Base-by-base conservation (phyloP, 2,329 filamentous ascomycete genomes). In the Neofusicoccum parvum region DNA sequence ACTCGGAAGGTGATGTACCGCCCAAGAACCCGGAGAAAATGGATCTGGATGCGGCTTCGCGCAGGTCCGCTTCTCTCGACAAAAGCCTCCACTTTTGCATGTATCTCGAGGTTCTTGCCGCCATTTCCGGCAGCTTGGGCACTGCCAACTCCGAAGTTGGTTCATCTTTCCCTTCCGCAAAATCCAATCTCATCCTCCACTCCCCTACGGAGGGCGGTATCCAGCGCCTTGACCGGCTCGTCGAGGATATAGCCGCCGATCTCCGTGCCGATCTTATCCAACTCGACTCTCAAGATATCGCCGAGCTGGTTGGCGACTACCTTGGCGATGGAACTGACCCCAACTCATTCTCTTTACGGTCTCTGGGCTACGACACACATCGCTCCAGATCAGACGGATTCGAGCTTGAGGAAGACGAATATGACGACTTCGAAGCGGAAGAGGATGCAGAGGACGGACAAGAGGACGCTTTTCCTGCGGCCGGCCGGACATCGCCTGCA, bases 211-310 rank as follows among this genome's bases (percentile, higher is more conserved):
- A 84, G 48, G 83, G 85, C 53, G 84, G 81, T 45, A 85, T 82
- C 64, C 74, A 76, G 53, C 83, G 85, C 67, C 76, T 92, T 41
- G 84, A 89, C 68, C 77, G 80, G 3, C 79, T 91, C n/a, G 85
- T 94, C 1, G 82, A 86, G 66, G 83, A 86, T 59, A 79, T 90
- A 49, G 90, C 90, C 0, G 79, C 80, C 12, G 83, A 87, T 39
- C 79, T 90, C 5, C 80, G 79, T 6, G 89, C 91, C 3, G 88
- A 94, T 69, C 72, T 94, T 3, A 79, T 95, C 37, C 84, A 86
- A 20, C 74, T 96, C 11, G 86, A 89, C 72, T 87, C 91, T 1
- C 85, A 88, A 68, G 89, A 90, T 71, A 79, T 96, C 62, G 90
- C 90, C 3, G 83, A 89, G 58, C 80, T 95, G 32, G 83, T 89